Percentiles rank a stretch among this genome's conserved stretches.
Conservation (phyloP, 129 eudicot genomes). For the sunflower (Helianthus annuus) region DNA sequence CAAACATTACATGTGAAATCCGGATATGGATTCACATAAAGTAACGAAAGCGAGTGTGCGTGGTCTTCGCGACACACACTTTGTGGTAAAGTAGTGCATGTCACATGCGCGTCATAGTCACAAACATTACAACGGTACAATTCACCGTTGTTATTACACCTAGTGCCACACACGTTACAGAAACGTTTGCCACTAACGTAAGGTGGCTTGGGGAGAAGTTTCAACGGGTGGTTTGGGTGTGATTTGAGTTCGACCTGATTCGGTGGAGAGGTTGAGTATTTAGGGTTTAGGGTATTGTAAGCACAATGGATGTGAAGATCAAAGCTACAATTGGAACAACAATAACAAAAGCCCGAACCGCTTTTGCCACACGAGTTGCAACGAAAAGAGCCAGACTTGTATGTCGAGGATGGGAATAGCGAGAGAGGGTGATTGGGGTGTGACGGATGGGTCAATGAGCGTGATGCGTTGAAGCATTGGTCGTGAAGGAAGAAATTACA, state of each 20-base stretch:
- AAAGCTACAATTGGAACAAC: constrained; percentile 25
- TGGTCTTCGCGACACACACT: constrained; percentile 6
- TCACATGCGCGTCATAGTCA: constrained; percentile 20
- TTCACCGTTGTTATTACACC: background rate
- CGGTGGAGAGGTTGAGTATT: background rate
- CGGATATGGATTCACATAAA: constrained; percentile 16
- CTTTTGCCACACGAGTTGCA: constrained; percentile 2
- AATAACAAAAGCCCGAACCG: constrained; percentile 16
- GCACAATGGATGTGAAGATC: constrained; percentile 36
- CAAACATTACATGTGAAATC: constrained; percentile 19
- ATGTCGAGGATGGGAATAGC: constrained; percentile 17
- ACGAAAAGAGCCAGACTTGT: constrained; percentile 9
- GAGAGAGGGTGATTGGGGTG: constrained; percentile 31
- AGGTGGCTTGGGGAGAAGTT: constrained; percentile 8
- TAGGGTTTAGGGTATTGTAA: constrained; percentile 18
- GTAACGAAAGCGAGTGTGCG: constrained; percentile 12
- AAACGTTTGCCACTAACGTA: background rate
- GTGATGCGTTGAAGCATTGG: constrained; percentile 21
- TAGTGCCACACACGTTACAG: constrained; percentile 27
- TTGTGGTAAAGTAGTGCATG: constrained; percentile 20
- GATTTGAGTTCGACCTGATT: constrained; percentile 14
- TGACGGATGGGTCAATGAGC: constrained; percentile 17
- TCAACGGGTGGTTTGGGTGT: constrained; percentile 20
- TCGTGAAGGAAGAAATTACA: constrained; percentile 28
- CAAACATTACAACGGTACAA: constrained; percentile 17